These are phyloP conservation scores for Fusarium illudens DNA, from an alignment of 2,329 filamentous ascomycete species.

Conservation along the genomic window DNA sequence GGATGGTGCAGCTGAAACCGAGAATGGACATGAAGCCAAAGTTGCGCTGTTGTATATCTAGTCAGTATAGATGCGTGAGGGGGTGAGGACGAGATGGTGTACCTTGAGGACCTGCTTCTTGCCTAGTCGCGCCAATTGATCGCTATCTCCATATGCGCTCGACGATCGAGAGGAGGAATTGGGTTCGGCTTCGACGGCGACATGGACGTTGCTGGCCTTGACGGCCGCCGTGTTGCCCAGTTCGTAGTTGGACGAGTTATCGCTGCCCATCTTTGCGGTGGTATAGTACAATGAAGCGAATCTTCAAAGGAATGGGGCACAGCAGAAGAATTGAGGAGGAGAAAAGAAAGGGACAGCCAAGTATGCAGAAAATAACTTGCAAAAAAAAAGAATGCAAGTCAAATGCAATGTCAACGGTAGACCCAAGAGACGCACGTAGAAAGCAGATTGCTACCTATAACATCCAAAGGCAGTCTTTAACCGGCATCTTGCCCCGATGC, in stretches of 20 bases:
- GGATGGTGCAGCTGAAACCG: conserved; percentile 61
- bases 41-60: conserved; percentile 49
- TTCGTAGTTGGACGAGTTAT: conserved; percentile 33
- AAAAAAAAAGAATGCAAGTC: background rate
- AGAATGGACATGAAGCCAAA: conserved; percentile 61
- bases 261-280: conserved; percentile 28
- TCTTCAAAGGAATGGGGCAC: background rate
- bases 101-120: conserved; percentile 45
- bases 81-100: background rate
- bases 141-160: conserved; percentile 32
- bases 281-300: background rate
- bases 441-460: background rate
- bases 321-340: background rate
- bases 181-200: conserved; percentile 27
- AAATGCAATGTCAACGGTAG: background rate
- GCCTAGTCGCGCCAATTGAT: conserved; percentile 41
- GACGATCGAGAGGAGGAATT: conserved; percentile 23
- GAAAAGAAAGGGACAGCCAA: background rate
- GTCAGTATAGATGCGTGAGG: background rate
- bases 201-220: conserved; percentile 16
- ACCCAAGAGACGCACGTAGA: background rate
- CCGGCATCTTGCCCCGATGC: background rate
- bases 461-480: background rate
- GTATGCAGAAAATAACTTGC: background rate
- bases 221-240: conserved; percentile 33